These are phyloP conservation scores for Diaporthe nobilis DNA, from an alignment of 2,329 filamentous ascomycete species.

Conservation along the genomic window DNA sequence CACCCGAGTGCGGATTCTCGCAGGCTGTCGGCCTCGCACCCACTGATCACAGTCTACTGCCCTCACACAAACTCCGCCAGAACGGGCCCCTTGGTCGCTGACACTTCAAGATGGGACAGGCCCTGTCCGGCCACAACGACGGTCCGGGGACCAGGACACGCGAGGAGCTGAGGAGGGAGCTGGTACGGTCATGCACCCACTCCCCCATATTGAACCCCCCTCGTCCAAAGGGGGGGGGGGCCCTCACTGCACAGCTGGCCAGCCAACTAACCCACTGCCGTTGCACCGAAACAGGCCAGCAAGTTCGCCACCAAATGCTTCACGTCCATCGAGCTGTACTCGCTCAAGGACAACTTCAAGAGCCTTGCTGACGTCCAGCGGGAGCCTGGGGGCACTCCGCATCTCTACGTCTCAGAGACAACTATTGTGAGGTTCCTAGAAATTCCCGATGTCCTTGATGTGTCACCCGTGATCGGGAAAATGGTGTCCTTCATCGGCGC, in stretches of 20 bases:
- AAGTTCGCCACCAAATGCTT: conserved; percentile 80
- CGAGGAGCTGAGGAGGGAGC: conserved; percentile 65
- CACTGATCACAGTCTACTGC: neutral
- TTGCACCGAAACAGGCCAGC: conserved; percentile 60
- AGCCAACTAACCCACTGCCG: conserved; percentile 41
- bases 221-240: no score
- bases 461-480: conserved; percentile 78
- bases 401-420: conserved; percentile 76
- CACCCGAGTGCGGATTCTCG: neutral
- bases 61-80: neutral
- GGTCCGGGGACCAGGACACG: conserved; percentile 56
- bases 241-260: neutral
- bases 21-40: neutral
- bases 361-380: conserved; percentile 76
- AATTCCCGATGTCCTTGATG: conserved; percentile 78
- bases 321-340: conserved; percentile 79
- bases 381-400: conserved; percentile 54
- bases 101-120: conserved; percentile 36
- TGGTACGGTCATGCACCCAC: conserved; percentile 56
- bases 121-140: conserved; percentile 27
- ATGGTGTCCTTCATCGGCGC: conserved; percentile 80
- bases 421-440: conserved; percentile 81
- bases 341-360: conserved; percentile 80
- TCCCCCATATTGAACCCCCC: neutral
- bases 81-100: neutral